A percentile compares a stretch with the other conserved stretches of the same genome.
Conservation (phyloP, 192 early-diverging fungal genomes). For the Spizellomyces sp. region DNA sequence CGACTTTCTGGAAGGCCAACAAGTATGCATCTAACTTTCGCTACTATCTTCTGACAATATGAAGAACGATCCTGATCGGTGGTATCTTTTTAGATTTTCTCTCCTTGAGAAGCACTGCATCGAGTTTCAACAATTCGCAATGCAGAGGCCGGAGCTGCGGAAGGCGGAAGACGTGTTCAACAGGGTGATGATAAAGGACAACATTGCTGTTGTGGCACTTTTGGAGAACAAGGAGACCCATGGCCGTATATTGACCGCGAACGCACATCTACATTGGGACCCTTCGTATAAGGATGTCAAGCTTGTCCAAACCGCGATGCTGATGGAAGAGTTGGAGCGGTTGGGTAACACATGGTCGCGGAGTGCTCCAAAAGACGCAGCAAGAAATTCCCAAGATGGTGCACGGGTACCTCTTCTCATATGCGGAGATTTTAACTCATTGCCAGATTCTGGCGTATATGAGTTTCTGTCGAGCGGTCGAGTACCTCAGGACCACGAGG, state of each 20-base stretch:
- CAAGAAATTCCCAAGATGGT: not conserved
- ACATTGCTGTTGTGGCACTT: conserved; percentile 82
- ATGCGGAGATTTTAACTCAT: conserved; percentile 94
- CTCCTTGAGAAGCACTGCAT: conserved; percentile 83
- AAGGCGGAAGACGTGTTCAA: conserved; percentile 94
- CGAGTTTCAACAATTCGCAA: conserved; percentile 93
- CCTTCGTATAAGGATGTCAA: conserved; percentile 91
- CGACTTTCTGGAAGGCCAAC: conserved; percentile 84
- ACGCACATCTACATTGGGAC: conserved; percentile 95
- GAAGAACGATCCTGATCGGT: conserved; percentile 8
- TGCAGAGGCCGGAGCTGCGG: conserved; percentile 84
- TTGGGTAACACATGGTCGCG: conserved; percentile 50
- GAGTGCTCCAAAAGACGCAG: conserved; percentile 1
- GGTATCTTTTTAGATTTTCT: conserved; percentile 60
- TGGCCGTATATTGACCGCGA: conserved; percentile 74
- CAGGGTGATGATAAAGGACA: conserved; percentile 97
- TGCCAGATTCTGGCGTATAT: conserved; percentile 86
- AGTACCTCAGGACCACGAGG: conserved; percentile 79
- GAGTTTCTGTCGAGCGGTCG: conserved; percentile 82
- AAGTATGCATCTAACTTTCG: conserved; percentile 60
- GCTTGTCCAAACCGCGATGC: conserved; percentile 90
- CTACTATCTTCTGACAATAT: conserved; percentile 4
- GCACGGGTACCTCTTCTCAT: conserved; percentile 60
- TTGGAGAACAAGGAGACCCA: conserved; percentile 82
- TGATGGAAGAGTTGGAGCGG: conserved; percentile 85